These are phyloP conservation scores for Rhytidiadelphus loreus DNA, from an alignment of 225 moss, liverwort and hornwort species.

Conservation along the genomic window DNA sequence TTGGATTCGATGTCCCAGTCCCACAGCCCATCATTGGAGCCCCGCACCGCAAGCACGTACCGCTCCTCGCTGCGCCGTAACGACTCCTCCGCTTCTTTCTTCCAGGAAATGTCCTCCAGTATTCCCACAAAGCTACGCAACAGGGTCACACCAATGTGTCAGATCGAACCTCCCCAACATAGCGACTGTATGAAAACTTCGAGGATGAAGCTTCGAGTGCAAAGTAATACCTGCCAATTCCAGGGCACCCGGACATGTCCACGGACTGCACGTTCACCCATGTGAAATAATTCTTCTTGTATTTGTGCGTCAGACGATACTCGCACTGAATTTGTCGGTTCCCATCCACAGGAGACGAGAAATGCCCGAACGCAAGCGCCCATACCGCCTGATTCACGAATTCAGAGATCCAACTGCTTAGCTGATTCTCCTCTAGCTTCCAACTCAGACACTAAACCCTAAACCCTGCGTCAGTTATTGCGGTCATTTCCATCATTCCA, in stretches of 20 bases:
- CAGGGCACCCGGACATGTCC: conserved; percentile 48
- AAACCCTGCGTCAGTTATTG: not conserved
- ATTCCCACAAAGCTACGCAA: conserved; percentile 39
- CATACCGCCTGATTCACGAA: conserved; percentile 29
- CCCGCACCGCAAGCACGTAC: conserved; percentile 44
- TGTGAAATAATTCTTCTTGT: conserved; percentile 28
- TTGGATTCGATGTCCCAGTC: conserved; percentile 43
- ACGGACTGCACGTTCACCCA: conserved; percentile 51
- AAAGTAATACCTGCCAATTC: conserved; percentile 27
- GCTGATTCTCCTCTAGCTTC: not conserved
- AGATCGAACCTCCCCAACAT: not conserved
- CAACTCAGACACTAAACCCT: not conserved
- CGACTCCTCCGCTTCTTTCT: conserved; percentile 43
- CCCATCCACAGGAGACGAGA: conserved; percentile 8
- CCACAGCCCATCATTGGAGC: conserved; percentile 50
- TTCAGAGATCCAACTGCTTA: not conserved
- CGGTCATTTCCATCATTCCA: not conserved
- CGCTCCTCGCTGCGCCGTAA: conserved; percentile 48
- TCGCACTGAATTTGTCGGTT: conserved; percentile 34
- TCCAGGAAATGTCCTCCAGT: conserved; percentile 53
- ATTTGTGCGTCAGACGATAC: conserved; percentile 33
- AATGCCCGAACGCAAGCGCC: conserved; percentile 43
- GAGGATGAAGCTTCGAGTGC: not conserved
- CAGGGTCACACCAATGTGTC: not conserved
- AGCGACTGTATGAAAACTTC: not conserved